Evolutionary conservation across 2,329 filamentous ascomycete species (phyloP).

Genomic region (Orbilia quercus): DNA sequence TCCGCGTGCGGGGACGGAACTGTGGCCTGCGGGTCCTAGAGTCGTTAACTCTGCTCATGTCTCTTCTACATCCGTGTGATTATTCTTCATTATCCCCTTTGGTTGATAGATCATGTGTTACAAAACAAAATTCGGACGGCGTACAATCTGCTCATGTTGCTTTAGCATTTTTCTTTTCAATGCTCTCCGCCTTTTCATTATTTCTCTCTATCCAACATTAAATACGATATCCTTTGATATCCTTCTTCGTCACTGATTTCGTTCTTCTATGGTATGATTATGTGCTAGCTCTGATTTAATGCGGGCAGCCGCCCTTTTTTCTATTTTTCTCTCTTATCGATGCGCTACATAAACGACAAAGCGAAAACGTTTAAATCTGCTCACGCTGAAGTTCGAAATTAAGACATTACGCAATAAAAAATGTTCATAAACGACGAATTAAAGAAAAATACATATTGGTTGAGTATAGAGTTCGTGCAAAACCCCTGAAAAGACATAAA

Average conservation of each 20-base stretch:
- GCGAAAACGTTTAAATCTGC: neutral
- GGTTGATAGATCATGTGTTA: constrained; percentile 35
- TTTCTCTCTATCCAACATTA: neutral
- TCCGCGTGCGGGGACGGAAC: no score
- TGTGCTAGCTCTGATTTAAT: no score
- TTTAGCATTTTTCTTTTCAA: constrained; percentile 4
- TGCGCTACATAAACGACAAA: neutral
- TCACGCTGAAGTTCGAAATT: neutral
- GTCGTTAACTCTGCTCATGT: neutral
- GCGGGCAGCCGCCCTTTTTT: constrained; percentile 7
- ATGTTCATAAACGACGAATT: neutral
- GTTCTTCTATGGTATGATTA: neutral
- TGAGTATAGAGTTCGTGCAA: no score
- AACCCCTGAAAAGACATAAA: neutral
- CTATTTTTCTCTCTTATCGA: constrained; percentile 7
- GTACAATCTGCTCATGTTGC: neutral
- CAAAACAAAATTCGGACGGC: constrained; percentile 14
- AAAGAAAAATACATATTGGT: neutral
- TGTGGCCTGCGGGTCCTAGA: no score
- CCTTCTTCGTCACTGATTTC: neutral
- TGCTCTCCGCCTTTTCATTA: neutral
- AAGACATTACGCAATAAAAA: neutral
- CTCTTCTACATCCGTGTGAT: neutral
- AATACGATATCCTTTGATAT: constrained; percentile 3
- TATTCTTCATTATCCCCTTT: constrained; percentile 1